These are phyloP conservation scores for Sphenostylis stenocarpa DNA, from an alignment of 306 rosid species.

Conservation along the genomic window DNA sequence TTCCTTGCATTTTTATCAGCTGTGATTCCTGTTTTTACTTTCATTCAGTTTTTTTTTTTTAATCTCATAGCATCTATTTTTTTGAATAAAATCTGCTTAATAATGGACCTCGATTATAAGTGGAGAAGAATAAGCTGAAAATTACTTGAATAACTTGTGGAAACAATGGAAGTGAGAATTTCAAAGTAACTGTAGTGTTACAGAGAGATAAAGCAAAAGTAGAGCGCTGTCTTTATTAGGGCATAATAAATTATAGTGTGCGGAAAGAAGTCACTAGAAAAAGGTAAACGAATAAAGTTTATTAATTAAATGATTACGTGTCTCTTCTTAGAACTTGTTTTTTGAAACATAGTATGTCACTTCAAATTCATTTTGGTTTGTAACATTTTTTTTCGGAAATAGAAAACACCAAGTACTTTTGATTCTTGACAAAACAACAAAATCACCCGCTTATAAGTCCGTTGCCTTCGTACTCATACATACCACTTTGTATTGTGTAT, in stretches of 20 bases:
- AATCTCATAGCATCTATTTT: no score
- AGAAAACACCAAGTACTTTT: not conserved
- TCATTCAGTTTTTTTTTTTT: no score
- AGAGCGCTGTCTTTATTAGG: constrained; percentile 57
- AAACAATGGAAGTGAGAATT: not conserved
- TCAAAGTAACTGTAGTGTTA: not conserved
- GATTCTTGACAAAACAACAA: not conserved
- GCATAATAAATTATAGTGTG: not conserved
- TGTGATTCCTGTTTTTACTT: no score
- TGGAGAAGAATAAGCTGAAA: not conserved
- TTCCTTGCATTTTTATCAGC: no score
- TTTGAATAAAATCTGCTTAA: no score
- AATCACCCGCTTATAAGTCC: constrained; percentile 41
- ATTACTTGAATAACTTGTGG: not conserved
- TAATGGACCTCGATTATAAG: not conserved
- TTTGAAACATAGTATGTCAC: not conserved
- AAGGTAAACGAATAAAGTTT: not conserved
- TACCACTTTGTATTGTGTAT: not conserved
- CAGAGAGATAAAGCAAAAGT: constrained; percentile 46
- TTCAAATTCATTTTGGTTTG: not conserved
- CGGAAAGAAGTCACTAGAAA: not conserved
- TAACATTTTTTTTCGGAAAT: not conserved
- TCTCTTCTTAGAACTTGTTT: not conserved
- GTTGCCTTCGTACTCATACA: constrained; percentile 46
- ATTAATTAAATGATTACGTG: not conserved